Evolutionary conservation across 2,329 filamentous ascomycete genomes (phyloP).

Genomic region (Acrocalymma vagum): DNA sequence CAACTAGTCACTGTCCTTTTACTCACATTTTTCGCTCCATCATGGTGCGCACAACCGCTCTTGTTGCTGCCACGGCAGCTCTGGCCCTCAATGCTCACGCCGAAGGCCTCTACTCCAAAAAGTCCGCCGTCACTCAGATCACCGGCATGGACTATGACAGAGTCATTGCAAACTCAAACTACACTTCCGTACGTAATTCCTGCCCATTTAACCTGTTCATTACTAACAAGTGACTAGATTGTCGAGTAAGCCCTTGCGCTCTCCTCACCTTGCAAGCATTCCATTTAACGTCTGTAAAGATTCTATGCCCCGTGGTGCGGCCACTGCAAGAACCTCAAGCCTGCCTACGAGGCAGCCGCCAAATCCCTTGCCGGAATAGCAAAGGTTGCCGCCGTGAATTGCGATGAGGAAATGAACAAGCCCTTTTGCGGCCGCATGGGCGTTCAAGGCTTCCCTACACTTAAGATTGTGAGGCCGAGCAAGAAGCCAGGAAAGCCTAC

Average conservation of each 20-base stretch:
- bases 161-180: slow-evolving; percentile 86
- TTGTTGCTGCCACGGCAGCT: slow-evolving; percentile 65
- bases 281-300: slow-evolving; percentile 62
- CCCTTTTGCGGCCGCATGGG: slow-evolving; percentile 84
- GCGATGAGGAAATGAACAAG: slow-evolving; percentile 94
- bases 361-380: slow-evolving; percentile 89
- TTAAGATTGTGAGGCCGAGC: slow-evolving; percentile 90
- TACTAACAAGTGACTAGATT: slow-evolving; percentile 35
- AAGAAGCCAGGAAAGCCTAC: slow-evolving; percentile 81
- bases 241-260: slow-evolving; percentile 45
- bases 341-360: slow-evolving; percentile 93
- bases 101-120: slow-evolving; percentile 83
- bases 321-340: slow-evolving; percentile 95
- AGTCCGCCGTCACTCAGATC: slow-evolving; percentile 85
- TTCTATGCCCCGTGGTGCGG: slow-evolving; percentile 99
- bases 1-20: slow-evolving; percentile 3
- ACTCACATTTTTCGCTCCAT: slow-evolving; percentile 16
- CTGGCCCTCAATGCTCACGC: slow-evolving; percentile 72
- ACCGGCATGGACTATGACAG: slow-evolving; percentile 80
- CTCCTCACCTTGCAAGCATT: background rate
- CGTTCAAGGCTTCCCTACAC: slow-evolving; percentile 91
- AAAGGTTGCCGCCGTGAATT: slow-evolving; percentile 94
- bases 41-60: slow-evolving; percentile 47
- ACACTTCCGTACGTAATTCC: slow-evolving; percentile 77
- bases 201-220: background rate